These are phyloP conservation scores for Wickerhamomyces strasburgensis DNA, from an alignment of 805 yeast genomes.

Conservation along the genomic window DNA sequence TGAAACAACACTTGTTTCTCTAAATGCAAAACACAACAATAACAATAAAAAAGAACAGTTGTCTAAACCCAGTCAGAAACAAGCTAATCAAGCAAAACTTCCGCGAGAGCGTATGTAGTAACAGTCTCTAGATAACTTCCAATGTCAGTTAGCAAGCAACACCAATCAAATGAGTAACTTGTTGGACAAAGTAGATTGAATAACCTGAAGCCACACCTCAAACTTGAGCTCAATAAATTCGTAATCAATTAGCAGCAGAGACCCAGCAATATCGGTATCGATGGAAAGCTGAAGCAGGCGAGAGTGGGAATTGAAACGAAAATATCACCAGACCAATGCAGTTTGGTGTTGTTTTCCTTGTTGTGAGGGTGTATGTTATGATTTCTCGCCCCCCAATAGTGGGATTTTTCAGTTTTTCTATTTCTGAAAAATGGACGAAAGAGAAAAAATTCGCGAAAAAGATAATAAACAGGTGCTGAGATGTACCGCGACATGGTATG, in stretches of 20 bases:
- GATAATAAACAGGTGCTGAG: too few species aligned
- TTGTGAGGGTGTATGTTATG: not conserved
- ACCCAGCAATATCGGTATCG: not conserved
- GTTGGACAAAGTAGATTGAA: not conserved
- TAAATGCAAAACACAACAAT: too few species aligned
- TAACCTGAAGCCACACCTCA: not conserved
- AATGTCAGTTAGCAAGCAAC: conserved; percentile 7
- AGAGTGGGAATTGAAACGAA: not conserved
- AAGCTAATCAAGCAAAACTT: not conserved
- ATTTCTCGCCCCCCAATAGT: not conserved
- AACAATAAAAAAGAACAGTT: too few species aligned
- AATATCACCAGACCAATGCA: not conserved
- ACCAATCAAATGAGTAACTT: conserved; percentile 18
- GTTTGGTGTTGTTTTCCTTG: not conserved
- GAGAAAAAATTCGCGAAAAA: not conserved
- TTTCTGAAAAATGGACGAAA: not conserved
- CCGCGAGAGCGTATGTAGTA: not conserved
- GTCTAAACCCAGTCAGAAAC: too few species aligned
- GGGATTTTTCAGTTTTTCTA: not conserved
- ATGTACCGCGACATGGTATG: conserved; percentile 5
- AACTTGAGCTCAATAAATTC: not conserved
- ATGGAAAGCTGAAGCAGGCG: not conserved
- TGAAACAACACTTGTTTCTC: too few species aligned
- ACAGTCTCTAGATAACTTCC: not conserved
- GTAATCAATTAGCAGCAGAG: not conserved